phyloP scores from a whole-genome alignment of 495 filamentous ascomycete genomes.

The Parachaetomium inaequale region DNA sequence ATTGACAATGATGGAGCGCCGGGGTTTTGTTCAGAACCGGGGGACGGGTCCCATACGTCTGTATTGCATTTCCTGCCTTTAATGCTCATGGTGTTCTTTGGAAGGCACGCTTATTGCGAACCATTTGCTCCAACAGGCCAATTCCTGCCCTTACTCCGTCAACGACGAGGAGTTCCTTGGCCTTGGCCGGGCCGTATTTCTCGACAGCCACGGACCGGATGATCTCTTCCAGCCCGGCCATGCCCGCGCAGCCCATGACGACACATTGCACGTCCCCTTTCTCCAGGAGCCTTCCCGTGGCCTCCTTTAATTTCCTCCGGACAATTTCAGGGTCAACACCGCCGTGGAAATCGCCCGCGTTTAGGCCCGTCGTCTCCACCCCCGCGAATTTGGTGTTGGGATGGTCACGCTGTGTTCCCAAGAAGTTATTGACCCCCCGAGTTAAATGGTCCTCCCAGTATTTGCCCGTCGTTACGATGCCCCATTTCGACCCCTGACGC shows the following conservation, averaged over 20 bases:
- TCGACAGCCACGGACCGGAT: slow-evolving; percentile 67
- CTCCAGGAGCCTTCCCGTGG: slow-evolving; percentile 60
- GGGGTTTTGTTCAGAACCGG: neutral
- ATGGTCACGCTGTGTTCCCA: slow-evolving; percentile 38
- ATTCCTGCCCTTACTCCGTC: slow-evolving; percentile 83
- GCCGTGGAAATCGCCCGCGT: slow-evolving; percentile 75
- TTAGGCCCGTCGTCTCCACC: slow-evolving; percentile 78
- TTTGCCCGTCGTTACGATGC: slow-evolving; percentile 84
- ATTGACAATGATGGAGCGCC: slow-evolving; percentile 29
- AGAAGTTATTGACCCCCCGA: slow-evolving; percentile 55
- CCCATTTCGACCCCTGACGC: slow-evolving; percentile 57
- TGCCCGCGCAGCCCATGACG: slow-evolving; percentile 81
- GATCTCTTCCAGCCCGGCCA: slow-evolving; percentile 82
- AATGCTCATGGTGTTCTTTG: slow-evolving; percentile 16
- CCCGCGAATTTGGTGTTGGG: slow-evolving; percentile 58
- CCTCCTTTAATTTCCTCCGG: slow-evolving; percentile 60
- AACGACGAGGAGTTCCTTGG: slow-evolving; percentile 62
- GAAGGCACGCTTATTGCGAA: slow-evolving; percentile 42
- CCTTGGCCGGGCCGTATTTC: slow-evolving; percentile 58
- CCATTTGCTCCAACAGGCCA: slow-evolving; percentile 58
- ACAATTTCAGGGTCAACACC: slow-evolving; percentile 61
- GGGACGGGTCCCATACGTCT: neutral
- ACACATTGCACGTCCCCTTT: slow-evolving; percentile 59
- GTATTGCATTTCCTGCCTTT: neutral
- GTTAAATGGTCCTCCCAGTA: slow-evolving; percentile 73